Evolutionary conservation across 2,329 filamentous ascomycete genomes (phyloP).

Genomic region (Aspergillus quadricinctus): DNA sequence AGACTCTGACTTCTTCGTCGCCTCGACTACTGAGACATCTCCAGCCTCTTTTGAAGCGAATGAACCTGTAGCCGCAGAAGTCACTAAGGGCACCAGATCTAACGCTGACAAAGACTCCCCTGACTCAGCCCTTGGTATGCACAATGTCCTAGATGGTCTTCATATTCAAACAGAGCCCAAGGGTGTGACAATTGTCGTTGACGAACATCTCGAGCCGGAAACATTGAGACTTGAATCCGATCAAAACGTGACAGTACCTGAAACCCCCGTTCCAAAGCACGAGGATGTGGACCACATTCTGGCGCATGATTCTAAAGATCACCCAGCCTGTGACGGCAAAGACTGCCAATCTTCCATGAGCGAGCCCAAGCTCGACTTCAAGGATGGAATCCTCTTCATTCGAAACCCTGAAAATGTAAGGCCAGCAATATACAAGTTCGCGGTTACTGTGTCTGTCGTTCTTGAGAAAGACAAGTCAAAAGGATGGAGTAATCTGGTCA

Average conservation of each 20-base stretch:
- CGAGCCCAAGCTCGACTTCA: conserved; percentile 13
- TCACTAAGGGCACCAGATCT: not conserved
- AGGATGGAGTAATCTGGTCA: conserved; percentile 25
- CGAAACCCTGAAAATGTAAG: conserved; percentile 9
- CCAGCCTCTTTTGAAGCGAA: not conserved
- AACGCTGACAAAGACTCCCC: not conserved
- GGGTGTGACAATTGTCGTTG: not conserved
- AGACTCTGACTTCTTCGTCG: not conserved
- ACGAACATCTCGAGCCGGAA: not conserved
- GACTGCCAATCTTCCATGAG: not conserved
- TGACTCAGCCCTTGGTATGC: not conserved
- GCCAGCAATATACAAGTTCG: conserved; percentile 17
- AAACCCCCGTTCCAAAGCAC: not conserved
- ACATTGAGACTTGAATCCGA: not conserved
- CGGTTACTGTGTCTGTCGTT: conserved; percentile 14
- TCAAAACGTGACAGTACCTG: not conserved
- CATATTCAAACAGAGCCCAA: not conserved
- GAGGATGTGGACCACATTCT: not conserved
- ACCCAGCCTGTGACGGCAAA: not conserved
- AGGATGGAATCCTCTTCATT: conserved; percentile 17
- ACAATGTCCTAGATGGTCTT: not conserved
- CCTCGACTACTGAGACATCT: not conserved
- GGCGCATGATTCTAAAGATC: too few relatives aligned
- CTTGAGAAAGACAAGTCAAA: conserved; percentile 14
- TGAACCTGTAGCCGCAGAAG: not conserved